Evolutionary conservation across 2,329 filamentous ascomycete species (phyloP), one percentile per base, ranked within the genome.

Genomic region (Phialocephala subalpina): DNA sequence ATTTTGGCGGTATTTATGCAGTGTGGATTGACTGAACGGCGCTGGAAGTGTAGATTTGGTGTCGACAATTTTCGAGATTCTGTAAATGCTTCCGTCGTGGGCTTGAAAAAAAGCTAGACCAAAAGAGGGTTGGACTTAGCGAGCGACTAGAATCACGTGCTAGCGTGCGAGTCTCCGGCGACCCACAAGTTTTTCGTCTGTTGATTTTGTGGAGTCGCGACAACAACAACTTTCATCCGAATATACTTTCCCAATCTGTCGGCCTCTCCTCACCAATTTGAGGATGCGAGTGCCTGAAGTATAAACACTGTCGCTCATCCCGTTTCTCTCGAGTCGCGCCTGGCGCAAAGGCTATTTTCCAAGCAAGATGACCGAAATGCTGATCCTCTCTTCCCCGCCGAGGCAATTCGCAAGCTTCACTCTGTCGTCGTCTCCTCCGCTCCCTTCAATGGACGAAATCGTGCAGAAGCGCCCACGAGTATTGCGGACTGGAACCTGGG

Each of bases 1-100:
- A 98, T 99, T 85, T 88, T 94, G 80, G 77, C 79, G 78, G 77
- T 78, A 78, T 72, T 78, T 71, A 71, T 73, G 73, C 65, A 74
- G 74, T 69, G 62, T 64, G 62, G 63, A 38, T 62, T 65, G 59
- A 59, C 52, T 61, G 60, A 59, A 63, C 14, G 56, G 63, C 47
- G 64, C 60, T 53, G n/a, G 55, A 66, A 25, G 58, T 59, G 62
- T 60, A 33, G 58, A 63, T 22, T 60, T 56, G 60, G 49, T 52
- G n/a, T 36, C 14, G 40, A 27, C 18, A 63, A 38, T 67, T 60
- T 33, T 58, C 40, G 36, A 64, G 38, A 66, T 62, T 38, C 22
- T 33, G 22, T 8, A 38, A 56, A 33, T 33, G 29, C 9, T 33
- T 35, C 27, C 27, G 12, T 56, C 52, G 70, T 64, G 65, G 63